Base-by-base conservation (phyloP, 208 protist genomes). In the Wallacemonas sp. region DNA sequence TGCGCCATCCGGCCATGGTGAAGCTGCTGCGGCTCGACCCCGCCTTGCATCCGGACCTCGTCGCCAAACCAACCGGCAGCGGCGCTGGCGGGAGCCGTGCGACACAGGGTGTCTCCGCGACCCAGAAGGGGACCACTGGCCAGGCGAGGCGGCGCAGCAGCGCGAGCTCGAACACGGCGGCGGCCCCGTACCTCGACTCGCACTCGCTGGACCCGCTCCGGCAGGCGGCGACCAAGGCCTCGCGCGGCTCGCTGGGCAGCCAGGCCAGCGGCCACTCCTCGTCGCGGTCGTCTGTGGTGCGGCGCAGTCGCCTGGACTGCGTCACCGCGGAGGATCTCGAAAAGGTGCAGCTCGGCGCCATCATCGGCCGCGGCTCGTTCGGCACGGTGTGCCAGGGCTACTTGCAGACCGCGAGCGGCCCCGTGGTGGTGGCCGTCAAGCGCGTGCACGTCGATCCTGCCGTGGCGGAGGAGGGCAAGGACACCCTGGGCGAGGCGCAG, bases 401-500 rank as follows among this genome's bases (percentile, higher is more conserved):
- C 2, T 44, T 92, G 11, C 73, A 83, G 29, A 81, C 73, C 0
- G 39, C 50, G 22, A 63, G 64, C 46, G 74, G 82, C 12, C 70
- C 70, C 7, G 33, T 92, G 61, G 70, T 89, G 42, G 72, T 89
- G 23, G 86, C 86, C 5, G 86, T 92, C 66, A 92, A 92, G 64
- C 72, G 76, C 29, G 57, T 89, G 28, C 78, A 65, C 25, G 70
- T 91, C 0, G 59, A 65, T 23, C 81, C 75, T 26, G 57, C 61
- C 3, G 33, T 54, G 32, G 25, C 63, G 31, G 44, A 44, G 12
- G 22, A 54, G n/a, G 61, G 42, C 52, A 22, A 48, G 1, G 72
- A 75, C 14, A 75, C 74, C 67, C 55, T 93, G 36, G 52, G 67
- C 31, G 66, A 69, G 20, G 61, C 81, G 46, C 70, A 83, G 75